phyloP scores from a whole-genome alignment of 2,329 filamentous ascomycete genomes.

The Claviceps sp. region DNA sequence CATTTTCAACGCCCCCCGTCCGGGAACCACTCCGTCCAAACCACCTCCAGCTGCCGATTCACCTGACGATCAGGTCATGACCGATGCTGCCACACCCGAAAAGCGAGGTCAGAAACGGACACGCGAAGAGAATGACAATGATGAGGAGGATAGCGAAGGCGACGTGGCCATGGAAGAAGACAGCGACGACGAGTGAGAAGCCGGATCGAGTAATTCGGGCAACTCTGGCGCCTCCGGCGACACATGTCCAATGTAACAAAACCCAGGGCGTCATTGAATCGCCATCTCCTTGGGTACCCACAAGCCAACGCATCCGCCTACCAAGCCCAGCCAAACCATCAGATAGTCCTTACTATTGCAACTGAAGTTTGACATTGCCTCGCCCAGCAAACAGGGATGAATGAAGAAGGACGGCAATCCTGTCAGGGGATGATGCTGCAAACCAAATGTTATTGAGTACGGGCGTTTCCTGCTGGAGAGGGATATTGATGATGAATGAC shows the following conservation, averaged over 20 bases:
- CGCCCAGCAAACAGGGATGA: slow-evolving; percentile 80
- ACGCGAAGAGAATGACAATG: slow-evolving; percentile 51
- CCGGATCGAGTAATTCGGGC: neutral
- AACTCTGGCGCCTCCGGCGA: neutral
- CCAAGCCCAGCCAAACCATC: slow-evolving; percentile 76
- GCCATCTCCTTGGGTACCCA: slow-evolving; percentile 62
- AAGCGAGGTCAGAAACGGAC: slow-evolving; percentile 55
- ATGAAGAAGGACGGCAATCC: slow-evolving; percentile 75
- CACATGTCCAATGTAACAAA: neutral
- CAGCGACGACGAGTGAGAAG: slow-evolving; percentile 53
- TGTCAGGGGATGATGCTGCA: slow-evolving; percentile 70
- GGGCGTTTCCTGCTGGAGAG: neutral
- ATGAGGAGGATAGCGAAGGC: slow-evolving; percentile 52
- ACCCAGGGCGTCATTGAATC: slow-evolving; percentile 16
- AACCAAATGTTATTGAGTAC: slow-evolving; percentile 23
- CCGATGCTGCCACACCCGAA: slow-evolving; percentile 40
- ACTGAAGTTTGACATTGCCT: slow-evolving; percentile 58
- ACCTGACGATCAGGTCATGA: slow-evolving; percentile 32
- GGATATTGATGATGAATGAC: slow-evolving; percentile 22
- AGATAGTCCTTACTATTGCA: slow-evolving; percentile 59
- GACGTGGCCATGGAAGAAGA: slow-evolving; percentile 58
- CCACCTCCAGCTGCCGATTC: slow-evolving; percentile 33
- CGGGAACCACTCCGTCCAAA: slow-evolving; percentile 37
- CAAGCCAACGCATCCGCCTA: slow-evolving; percentile 69
- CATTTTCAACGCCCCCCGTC: slow-evolving; percentile 59